These are phyloP conservation scores for Coniosporium apollinis DNA, from an alignment of 495 filamentous ascomycete genomes.

Conservation along the genomic window DNA sequence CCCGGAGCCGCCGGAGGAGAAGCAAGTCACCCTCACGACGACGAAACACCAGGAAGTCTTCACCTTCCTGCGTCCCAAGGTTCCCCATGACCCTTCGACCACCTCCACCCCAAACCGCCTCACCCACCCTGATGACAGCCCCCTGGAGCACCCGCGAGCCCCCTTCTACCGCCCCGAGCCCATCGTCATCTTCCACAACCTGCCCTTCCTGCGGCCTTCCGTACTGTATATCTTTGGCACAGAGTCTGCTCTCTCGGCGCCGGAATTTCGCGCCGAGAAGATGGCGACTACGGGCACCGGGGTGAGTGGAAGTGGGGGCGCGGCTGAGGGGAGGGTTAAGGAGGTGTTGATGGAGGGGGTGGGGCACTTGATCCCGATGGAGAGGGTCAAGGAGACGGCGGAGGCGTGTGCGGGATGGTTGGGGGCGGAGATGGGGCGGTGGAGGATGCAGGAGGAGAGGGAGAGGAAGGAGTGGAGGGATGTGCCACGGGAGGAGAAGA, in stretches of 20 bases:
- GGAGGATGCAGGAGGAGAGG: slow-evolving; percentile 43
- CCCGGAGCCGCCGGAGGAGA: slow-evolving; percentile 12
- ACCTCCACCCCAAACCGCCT: slow-evolving; percentile 17
- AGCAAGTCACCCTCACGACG: slow-evolving; percentile 21
- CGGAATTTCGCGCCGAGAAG: slow-evolving; percentile 35
- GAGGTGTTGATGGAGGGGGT: slow-evolving; percentile 45
- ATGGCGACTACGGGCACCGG: slow-evolving; percentile 47
- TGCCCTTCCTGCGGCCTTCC: slow-evolving; percentile 58
- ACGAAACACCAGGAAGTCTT: slow-evolving; percentile 28
- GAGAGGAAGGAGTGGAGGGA: slow-evolving; percentile 38
- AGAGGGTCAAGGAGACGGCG: slow-evolving; percentile 45
- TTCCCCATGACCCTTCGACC: slow-evolving; percentile 19
- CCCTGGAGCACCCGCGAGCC: slow-evolving; percentile 14
- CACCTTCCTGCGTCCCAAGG: slow-evolving; percentile 19
- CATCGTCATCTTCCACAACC: slow-evolving; percentile 37
- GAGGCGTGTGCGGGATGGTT: slow-evolving; percentile 46
- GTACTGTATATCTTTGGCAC: slow-evolving; percentile 69
- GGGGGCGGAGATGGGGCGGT: slow-evolving; percentile 40
- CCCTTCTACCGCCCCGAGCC: slow-evolving; percentile 71
- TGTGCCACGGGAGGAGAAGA: slow-evolving; percentile 36
- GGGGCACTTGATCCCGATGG: slow-evolving; percentile 78
- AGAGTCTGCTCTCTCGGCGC: slow-evolving; percentile 42
- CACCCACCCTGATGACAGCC: slow-evolving; percentile 22
- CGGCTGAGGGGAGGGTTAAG: slow-evolving; percentile 46
- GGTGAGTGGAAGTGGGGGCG: slow-evolving; percentile 51